Evolutionary conservation across 1,284 basidiomycete genomes (phyloP).

Genomic region (Trichosporon coremiiforme): DNA sequence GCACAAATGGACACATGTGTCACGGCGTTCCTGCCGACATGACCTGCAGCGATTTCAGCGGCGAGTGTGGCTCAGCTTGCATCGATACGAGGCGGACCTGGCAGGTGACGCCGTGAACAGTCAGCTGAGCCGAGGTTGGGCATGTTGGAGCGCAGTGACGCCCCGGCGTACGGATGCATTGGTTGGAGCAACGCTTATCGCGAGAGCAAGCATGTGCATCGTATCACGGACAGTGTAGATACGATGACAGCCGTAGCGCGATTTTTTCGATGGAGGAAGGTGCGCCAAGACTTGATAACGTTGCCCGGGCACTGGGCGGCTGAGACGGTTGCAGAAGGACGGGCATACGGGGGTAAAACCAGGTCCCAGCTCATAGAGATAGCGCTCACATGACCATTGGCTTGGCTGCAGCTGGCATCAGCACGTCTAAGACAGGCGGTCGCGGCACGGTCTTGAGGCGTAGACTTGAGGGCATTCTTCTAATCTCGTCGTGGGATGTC

Average conservation of each 20-base stretch:
- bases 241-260: background rate
- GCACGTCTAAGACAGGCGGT: background rate
- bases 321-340: background rate
- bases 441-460: background rate
- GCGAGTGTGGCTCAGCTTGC: background rate
- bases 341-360: background rate
- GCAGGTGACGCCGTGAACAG: background rate
- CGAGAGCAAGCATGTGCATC: constrained; percentile 6
- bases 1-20: background rate
- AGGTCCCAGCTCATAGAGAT: background rate
- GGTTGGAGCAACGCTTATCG: background rate
- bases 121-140: too few relatives aligned
- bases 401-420: background rate
- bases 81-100: background rate
- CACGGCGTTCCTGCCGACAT: background rate
- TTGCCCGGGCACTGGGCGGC: background rate
- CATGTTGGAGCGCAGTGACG: background rate
- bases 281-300: constrained; percentile 2
- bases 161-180: too few relatives aligned
- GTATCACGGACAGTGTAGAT: background rate
- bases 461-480: background rate
- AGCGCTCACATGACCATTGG: constrained; percentile 1
- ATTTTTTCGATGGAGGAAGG: background rate
- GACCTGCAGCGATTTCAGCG: background rate
- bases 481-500: background rate